A percentile compares a stretch with the other conserved stretches of the same genome.
phyloP scores from a whole-genome alignment of 306 rosid species.

The Vachellia collinsii region DNA sequence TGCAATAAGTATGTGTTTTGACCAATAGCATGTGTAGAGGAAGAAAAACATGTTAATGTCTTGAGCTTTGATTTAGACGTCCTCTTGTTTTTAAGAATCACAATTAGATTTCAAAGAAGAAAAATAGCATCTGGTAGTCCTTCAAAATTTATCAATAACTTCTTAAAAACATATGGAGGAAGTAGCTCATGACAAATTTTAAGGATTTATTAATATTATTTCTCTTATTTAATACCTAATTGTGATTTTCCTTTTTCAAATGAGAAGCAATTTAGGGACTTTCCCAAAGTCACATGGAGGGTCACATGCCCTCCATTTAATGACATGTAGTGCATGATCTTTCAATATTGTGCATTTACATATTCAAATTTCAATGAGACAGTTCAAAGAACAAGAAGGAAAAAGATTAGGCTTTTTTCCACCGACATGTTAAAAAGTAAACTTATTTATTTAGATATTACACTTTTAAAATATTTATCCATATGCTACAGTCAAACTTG shows the following conservation, averaged over 20 bases:
- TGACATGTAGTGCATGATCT: constrained; percentile 32
- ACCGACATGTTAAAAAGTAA: no score
- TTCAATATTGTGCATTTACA: constrained; percentile 12
- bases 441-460: no score
- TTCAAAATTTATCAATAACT: no score
- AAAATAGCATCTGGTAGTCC: no score
- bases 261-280: constrained; percentile 30
- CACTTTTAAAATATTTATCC: no score
- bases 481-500: no score
- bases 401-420: no score
- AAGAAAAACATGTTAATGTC: constrained; percentile 28
- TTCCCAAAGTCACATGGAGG: constrained; percentile 43
- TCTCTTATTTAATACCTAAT: no score
- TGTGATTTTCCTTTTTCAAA: not conserved
- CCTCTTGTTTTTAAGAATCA: not conserved
- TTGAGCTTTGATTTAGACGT: constrained; percentile 41
- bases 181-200: no score
- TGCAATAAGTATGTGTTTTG: constrained; percentile 10
- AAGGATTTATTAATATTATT: no score
- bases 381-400: not conserved
- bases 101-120: no score
- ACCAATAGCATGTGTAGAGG: constrained; percentile 35
- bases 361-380: constrained; percentile 8
- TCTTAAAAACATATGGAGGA: no score
- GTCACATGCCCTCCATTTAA: constrained; percentile 40